Percentiles rank a stretch among this genome's conserved stretches.
These are phyloP conservation scores for Pseudocercospora ulei DNA, from an alignment of 2,329 filamentous ascomycete species.

Conservation along the genomic window DNA sequence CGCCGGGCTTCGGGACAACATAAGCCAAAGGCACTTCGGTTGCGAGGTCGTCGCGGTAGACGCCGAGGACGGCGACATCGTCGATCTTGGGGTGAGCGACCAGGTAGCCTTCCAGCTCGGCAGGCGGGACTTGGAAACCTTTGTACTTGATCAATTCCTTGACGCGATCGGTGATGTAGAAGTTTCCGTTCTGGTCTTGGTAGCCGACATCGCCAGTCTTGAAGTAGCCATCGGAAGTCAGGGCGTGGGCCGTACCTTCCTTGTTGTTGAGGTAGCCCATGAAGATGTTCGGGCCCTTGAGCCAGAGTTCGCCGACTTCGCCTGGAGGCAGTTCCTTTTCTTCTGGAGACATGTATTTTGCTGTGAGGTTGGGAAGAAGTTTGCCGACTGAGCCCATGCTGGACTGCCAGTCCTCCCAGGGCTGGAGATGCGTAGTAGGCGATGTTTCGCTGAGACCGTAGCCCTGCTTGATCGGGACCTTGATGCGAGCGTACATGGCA, in stretches of 20 bases:
- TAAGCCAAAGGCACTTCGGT: slow-evolving; percentile 52
- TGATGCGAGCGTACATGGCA: slow-evolving; percentile 61
- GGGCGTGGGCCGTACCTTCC: slow-evolving; percentile 58
- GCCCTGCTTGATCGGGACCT: slow-evolving; percentile 77
- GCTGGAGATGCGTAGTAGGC: slow-evolving; percentile 62
- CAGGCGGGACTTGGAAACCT: slow-evolving; percentile 20
- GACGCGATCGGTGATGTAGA: slow-evolving; percentile 78
- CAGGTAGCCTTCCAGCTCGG: slow-evolving; percentile 41
- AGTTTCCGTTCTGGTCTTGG: slow-evolving; percentile 64
- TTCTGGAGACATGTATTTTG: slow-evolving; percentile 63
- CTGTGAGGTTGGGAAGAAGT: slow-evolving; percentile 67
- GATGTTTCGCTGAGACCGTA: slow-evolving; percentile 85
- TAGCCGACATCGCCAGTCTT: slow-evolving; percentile 79
- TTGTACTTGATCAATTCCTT: slow-evolving; percentile 56
- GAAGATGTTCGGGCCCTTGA: slow-evolving; percentile 70
- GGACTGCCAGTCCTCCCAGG: slow-evolving; percentile 64
- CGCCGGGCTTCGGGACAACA: slow-evolving; percentile 41
- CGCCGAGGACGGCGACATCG: slow-evolving; percentile 41
- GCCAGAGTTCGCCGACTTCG: slow-evolving; percentile 65
- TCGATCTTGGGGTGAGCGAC: slow-evolving; percentile 37
- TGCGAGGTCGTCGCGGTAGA: slow-evolving; percentile 41
- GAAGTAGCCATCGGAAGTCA: slow-evolving; percentile 72
- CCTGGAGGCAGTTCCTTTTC: slow-evolving; percentile 63
- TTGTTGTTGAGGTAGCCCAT: slow-evolving; percentile 76
- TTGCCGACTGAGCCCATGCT: slow-evolving; percentile 69